A percentile compares a stretch with the other conserved stretches of the same genome.
Evolutionary conservation across 2,329 filamentous ascomycete genomes (phyloP).

Genomic region (Blumeria graminis): DNA sequence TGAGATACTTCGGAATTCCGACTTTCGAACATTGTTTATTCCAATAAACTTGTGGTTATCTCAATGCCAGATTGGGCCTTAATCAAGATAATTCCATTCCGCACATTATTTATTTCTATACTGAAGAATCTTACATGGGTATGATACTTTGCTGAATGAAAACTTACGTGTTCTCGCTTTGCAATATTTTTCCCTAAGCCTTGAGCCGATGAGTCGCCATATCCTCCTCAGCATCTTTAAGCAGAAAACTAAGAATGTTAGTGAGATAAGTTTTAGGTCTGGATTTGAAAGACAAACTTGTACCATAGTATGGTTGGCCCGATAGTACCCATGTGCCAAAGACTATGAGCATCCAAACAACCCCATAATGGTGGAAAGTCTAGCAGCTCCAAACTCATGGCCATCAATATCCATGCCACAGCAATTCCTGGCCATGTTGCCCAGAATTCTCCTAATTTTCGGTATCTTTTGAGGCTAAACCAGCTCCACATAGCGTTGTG

Average conservation of each 20-base stretch:
- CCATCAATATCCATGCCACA: conserved; percentile 73
- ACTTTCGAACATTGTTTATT: too few relatives aligned
- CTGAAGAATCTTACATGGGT: too few relatives aligned
- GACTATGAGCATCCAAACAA: conserved; percentile 71
- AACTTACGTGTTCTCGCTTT: too few relatives aligned
- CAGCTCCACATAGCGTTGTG: conserved; percentile 70
- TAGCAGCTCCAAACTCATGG: conserved; percentile 87
- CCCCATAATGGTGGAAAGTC: conserved; percentile 75
- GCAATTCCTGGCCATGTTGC: conserved; percentile 74
- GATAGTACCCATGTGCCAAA: conserved; percentile 93
- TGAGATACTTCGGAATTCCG: too few relatives aligned
- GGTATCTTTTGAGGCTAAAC: conserved; percentile 57
- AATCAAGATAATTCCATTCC: too few relatives aligned
- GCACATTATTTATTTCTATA: too few relatives aligned
- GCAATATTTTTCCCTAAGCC: conserved; percentile 19
- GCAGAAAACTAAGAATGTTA: conserved; percentile 39
- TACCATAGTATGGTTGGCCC: conserved; percentile 79
- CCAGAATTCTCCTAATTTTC: conserved; percentile 49
- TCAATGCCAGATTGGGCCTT: too few relatives aligned
- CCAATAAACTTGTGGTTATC: too few relatives aligned
- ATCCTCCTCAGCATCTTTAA: conserved; percentile 69
- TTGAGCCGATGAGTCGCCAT: conserved; percentile 51
- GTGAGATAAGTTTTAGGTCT: conserved; percentile 3
- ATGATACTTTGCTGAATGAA: too few relatives aligned
- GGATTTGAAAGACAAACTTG: conserved; percentile 34